Conservation (phyloP, 2,329 filamentous ascomycete genomes). For the Dactylonectria estremocensis region DNA sequence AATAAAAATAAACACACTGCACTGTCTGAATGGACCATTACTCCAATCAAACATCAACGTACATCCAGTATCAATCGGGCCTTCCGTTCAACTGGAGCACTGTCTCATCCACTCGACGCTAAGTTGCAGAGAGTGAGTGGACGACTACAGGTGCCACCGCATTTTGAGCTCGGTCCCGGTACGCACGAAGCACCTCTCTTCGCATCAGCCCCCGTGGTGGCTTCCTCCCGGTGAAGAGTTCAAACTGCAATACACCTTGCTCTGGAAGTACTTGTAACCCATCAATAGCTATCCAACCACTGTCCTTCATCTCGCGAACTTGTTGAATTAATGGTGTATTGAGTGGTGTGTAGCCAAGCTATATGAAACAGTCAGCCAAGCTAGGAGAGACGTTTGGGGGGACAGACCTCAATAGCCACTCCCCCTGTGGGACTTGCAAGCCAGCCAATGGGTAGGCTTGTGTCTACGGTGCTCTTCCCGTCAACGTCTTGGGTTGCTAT, state of each 20-base stretch:
- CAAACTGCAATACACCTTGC: slow-evolving; percentile 74
- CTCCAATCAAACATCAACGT: too few relatives aligned
- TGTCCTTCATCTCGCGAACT: slow-evolving; percentile 61
- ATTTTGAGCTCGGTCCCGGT: slow-evolving; percentile 5
- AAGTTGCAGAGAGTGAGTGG: not conserved
- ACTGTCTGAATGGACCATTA: too few relatives aligned
- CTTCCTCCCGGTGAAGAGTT: slow-evolving; percentile 72
- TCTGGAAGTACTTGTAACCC: slow-evolving; percentile 73
- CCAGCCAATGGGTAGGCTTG: slow-evolving; percentile 71
- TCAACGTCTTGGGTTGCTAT: slow-evolving; percentile 25
- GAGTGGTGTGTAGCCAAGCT: slow-evolving; percentile 28
- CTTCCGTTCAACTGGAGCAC: not conserved
- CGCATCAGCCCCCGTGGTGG: slow-evolving; percentile 70
- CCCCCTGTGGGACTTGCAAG: slow-evolving; percentile 71
- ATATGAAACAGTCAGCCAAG: slow-evolving; percentile 56
- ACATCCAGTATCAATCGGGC: too few relatives aligned
- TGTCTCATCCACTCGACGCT: not conserved
- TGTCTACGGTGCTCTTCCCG: slow-evolving; percentile 46
- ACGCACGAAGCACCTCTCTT: slow-evolving; percentile 20
- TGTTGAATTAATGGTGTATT: slow-evolving; percentile 66
- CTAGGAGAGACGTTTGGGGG: slow-evolving; percentile 47
- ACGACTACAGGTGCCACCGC: not conserved
- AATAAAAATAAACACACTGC: too few relatives aligned
- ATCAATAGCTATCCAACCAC: slow-evolving; percentile 72
- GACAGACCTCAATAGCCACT: slow-evolving; percentile 63